Evolutionary conservation across 805 yeast genomes (phyloP).

Genomic region (Tetrapisispora arboricola): DNA sequence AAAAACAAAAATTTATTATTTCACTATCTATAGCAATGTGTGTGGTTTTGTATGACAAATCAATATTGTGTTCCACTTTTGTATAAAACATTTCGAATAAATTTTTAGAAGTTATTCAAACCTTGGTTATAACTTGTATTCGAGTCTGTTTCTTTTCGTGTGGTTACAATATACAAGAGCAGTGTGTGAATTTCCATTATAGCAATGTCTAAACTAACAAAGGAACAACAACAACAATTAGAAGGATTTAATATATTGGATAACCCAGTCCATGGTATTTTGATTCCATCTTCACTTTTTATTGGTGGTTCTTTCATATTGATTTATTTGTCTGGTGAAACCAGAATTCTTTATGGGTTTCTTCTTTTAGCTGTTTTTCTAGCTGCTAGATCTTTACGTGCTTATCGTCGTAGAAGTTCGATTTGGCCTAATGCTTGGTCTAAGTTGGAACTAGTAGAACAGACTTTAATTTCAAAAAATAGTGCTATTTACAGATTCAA

Average conservation of each 20-base stretch:
- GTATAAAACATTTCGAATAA: no score
- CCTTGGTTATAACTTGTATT: no score
- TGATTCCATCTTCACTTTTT: constrained; percentile 56
- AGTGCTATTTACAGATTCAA: constrained; percentile 66
- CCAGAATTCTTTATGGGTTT: constrained; percentile 24
- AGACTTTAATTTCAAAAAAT: constrained; percentile 61
- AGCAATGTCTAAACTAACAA: constrained; percentile 12
- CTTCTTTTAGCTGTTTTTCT: constrained; percentile 33
- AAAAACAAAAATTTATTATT: no score
- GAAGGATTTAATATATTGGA: constrained; percentile 38
- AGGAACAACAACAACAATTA: constrained; percentile 1
- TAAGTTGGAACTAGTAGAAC: constrained; percentile 59
- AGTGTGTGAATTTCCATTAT: no score
- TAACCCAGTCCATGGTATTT: constrained; percentile 66
- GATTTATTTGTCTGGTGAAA: constrained; percentile 32
- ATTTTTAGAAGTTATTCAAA: no score
- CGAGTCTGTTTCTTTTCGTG: no score
- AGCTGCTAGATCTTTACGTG: constrained; percentile 28
- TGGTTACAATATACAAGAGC: no score
- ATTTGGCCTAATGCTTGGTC: constrained; percentile 47
- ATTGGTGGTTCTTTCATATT: constrained; percentile 50
- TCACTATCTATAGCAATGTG: not conserved
- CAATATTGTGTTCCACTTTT: not conserved
- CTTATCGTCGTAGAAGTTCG: constrained; percentile 34
- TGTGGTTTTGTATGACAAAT: not conserved